Evolutionary conservation across 1,139 yeast species (phyloP), one percentile per base, ranked within the genome.

Genomic region (Meyerozyma elateridarum): DNA sequence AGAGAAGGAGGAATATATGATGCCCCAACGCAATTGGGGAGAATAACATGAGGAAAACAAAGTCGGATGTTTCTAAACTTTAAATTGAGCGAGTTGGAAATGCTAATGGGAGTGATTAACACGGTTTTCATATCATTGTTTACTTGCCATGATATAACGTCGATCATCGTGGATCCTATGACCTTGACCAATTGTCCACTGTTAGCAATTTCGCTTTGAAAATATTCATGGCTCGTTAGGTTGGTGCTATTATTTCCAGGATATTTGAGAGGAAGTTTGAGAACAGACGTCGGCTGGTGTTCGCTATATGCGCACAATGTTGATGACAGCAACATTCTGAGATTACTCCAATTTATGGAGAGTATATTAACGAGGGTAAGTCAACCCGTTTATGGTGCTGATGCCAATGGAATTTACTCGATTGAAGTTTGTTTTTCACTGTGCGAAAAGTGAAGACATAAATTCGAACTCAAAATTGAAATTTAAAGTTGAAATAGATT

Each of bases 221-320:
- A 63, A 11, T 36, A 31, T 18, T 59, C 64, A 33, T 59, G 26
- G 29, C 22, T 28, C 25, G 6, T 21, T 25, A 22, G 6, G 22
- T 20, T 13, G 13, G 9, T 5, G 25, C 14, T 12, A 25, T 19
- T 8, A 33, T 20, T n/a, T 8, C 28, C 6, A 15, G 51, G 43
- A 36, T 64, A 64, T 40, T 56, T 56, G 39, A 64, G 53, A 4
- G 71, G 71, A 26, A 64, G 45, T 12, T 36, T 41, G 11, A 63
- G 53, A 28, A 33, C 37, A 14, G 39, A 37, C 8, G 48, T 38
- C 5, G 46, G 47, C 19, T 59, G 45, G 31, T 50, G 56, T 26
- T 42, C 41, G 31, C 48, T 44, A 33, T 45, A 60, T 12, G 64
- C 68, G 1, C 14, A 8, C 9, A 19, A 16, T 8, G 22, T 18